Percentiles rank a stretch among this genome's conserved stretches.
Conservation (phyloP, 1,284 basidiomycete species). For the Thecaphora frezii region DNA sequence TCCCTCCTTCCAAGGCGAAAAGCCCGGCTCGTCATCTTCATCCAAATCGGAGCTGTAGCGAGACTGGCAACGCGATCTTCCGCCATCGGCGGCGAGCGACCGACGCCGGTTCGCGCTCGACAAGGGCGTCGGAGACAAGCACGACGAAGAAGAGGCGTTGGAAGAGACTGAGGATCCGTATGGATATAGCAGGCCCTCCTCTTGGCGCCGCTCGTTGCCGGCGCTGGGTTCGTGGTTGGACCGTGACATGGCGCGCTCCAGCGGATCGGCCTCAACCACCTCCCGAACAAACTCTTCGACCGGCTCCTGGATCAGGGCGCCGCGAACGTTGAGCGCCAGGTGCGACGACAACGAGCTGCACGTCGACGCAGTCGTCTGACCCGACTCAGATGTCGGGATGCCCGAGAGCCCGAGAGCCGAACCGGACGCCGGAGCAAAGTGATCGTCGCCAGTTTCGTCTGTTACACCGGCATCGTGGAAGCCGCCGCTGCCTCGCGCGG, state of each 20-base stretch:
- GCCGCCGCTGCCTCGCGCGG: slow-evolving; percentile 11
- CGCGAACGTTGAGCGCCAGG: slow-evolving; percentile 41
- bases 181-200: too few relatives aligned
- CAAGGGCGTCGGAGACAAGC: not conserved
- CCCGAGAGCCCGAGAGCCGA: slow-evolving; percentile 27
- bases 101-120: not conserved
- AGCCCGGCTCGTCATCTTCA: not conserved
- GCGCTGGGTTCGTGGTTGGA: not conserved
- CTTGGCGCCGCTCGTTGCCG: too few relatives aligned
- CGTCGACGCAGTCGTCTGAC: slow-evolving; percentile 15
- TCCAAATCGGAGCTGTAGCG: not conserved
- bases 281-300: slow-evolving; percentile 49
- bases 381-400: slow-evolving; percentile 13
- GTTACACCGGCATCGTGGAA: not conserved
- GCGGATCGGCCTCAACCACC: slow-evolving; percentile 31
- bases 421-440: slow-evolving; percentile 1
- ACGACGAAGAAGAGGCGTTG: not conserved
- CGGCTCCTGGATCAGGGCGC: slow-evolving; percentile 53
- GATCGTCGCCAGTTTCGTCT: not conserved
- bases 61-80: not conserved
- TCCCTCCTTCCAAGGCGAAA: too few relatives aligned
- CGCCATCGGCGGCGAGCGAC: not conserved
- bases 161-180: not conserved
- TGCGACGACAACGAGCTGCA: slow-evolving; percentile 16
- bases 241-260: slow-evolving; percentile 2